A percentile compares a stretch with the other conserved stretches of the same genome.
These are phyloP conservation scores for Lasiosphaeriaceae sp. DNA, from an alignment of 495 filamentous ascomycete genomes.

Conservation along the genomic window DNA sequence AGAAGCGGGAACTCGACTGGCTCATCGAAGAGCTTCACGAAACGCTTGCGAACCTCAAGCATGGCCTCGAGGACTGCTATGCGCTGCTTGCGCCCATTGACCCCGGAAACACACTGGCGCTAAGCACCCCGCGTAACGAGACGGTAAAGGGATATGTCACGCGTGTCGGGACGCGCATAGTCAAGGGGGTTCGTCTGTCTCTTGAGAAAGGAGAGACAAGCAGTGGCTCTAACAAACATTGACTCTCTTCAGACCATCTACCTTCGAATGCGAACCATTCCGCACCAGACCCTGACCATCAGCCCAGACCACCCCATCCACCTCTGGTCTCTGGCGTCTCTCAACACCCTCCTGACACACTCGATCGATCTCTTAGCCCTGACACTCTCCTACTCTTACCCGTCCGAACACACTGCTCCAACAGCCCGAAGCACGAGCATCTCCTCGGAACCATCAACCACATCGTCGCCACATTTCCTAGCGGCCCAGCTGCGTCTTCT, in stretches of 20 bases:
- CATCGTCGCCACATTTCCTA: conserved; percentile 52
- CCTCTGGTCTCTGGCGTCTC: conserved; percentile 64
- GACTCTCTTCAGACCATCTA: conserved; percentile 36
- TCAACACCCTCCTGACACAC: conserved; percentile 70
- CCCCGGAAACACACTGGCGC: conserved; percentile 77
- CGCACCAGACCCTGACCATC: conserved; percentile 46
- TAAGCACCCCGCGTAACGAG: conserved; percentile 85
- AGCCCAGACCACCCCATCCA: conserved; percentile 54
- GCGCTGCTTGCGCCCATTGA: conserved; percentile 77
- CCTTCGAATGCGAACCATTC: conserved; percentile 46
- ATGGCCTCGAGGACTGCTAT: conserved; percentile 84
- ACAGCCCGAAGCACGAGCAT: conserved; percentile 22
- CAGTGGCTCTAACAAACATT: not conserved
- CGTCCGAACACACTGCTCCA: conserved; percentile 34
- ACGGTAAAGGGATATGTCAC: conserved; percentile 89
- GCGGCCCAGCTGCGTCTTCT: conserved; percentile 75
- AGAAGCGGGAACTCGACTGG: conserved; percentile 83
- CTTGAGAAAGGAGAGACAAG: not conserved
- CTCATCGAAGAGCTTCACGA: conserved; percentile 74
- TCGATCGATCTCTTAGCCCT: conserved; percentile 76
- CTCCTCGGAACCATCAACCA: conserved; percentile 5
- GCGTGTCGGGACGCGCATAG: conserved; percentile 68
- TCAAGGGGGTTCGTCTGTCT: conserved; percentile 62
- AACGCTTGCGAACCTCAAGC: conserved; percentile 70
- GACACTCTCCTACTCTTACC: conserved; percentile 55